Conservation (phyloP, 2,329 filamentous ascomycete species). For the Alternaria novae-zelandiae region DNA sequence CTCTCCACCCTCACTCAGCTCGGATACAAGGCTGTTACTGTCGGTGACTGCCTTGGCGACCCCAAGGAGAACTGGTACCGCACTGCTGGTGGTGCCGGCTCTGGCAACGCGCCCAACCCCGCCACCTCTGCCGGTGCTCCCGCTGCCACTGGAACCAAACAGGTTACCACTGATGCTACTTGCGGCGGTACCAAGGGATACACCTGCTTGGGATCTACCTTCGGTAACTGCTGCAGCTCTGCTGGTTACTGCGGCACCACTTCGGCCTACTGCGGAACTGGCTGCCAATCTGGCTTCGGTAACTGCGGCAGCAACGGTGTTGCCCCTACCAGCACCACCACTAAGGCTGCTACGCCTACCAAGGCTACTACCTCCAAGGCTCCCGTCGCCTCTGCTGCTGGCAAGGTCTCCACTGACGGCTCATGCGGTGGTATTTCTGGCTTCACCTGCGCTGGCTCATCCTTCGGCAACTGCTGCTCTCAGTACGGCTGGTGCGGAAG, state of each 20-base stretch:
- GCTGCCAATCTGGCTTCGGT: slow-evolving; percentile 39
- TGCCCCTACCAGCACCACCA: not conserved
- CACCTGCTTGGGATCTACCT: slow-evolving; percentile 51
- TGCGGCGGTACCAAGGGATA: slow-evolving; percentile 52
- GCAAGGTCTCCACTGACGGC: slow-evolving; percentile 29
- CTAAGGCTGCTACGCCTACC: not conserved
- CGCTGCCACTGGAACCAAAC: slow-evolving; percentile 28
- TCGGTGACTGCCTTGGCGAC: slow-evolving; percentile 57
- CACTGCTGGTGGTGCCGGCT: slow-evolving; percentile 43
- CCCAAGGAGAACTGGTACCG: slow-evolving; percentile 58
- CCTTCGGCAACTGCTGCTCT: slow-evolving; percentile 56
- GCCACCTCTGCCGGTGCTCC: slow-evolving; percentile 9
- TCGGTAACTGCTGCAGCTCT: slow-evolving; percentile 54
- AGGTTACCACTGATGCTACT: slow-evolving; percentile 49
- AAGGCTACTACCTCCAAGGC: slow-evolving; percentile 2
- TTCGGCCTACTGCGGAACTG: slow-evolving; percentile 35
- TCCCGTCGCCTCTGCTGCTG: slow-evolving; percentile 6
- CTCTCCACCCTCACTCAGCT: slow-evolving; percentile 49
- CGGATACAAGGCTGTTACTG: slow-evolving; percentile 54
- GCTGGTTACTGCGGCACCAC: slow-evolving; percentile 40
- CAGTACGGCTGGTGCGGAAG: slow-evolving; percentile 50
- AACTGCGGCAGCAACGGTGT: slow-evolving; percentile 25
- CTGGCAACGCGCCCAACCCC: slow-evolving; percentile 22
- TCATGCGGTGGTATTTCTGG: slow-evolving; percentile 27
- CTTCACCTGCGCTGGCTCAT: slow-evolving; percentile 51